phyloP scores from a whole-genome alignment of 768 basidiomycete species.

The Postia placenta region DNA sequence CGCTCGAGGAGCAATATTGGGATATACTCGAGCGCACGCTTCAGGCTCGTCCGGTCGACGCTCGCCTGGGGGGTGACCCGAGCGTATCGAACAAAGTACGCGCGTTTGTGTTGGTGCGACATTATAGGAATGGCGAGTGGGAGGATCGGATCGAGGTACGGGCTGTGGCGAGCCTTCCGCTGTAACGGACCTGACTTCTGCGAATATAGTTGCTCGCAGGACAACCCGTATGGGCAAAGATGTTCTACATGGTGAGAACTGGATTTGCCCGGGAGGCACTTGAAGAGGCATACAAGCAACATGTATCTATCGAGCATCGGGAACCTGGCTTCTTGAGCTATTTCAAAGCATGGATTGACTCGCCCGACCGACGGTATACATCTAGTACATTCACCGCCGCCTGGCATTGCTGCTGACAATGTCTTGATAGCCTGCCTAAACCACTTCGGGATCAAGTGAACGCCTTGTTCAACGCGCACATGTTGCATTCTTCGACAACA shows the following conservation, averaged over 20 bases:
- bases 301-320: slow-evolving; percentile 65
- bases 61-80: slow-evolving; percentile 86
- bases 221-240: slow-evolving; percentile 86
- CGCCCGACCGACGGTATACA: slow-evolving; percentile 66
- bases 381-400: neutral
- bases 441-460: slow-evolving; percentile 76
- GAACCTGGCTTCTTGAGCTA: slow-evolving; percentile 81
- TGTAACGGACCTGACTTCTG: no score
- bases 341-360: slow-evolving; percentile 80
- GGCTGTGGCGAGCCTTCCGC: neutral
- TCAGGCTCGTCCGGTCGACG: slow-evolving; percentile 76
- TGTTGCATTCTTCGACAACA: slow-evolving; percentile 79
- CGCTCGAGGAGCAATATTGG: slow-evolving; percentile 87
- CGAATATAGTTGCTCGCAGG: slow-evolving; percentile 68
- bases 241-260: slow-evolving; percentile 88
- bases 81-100: slow-evolving; percentile 85
- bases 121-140: slow-evolving; percentile 79
- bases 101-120: slow-evolving; percentile 77
- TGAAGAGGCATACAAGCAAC: slow-evolving; percentile 63
- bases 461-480: slow-evolving; percentile 76
- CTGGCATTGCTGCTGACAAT: neutral
- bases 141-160: slow-evolving; percentile 82
- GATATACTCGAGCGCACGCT: slow-evolving; percentile 78
- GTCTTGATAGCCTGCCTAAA: slow-evolving; percentile 50
- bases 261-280: slow-evolving; percentile 81